A percentile compares a stretch with the other conserved stretches of the same genome.
These are phyloP conservation scores for Apophysomyces variabilis DNA, from an alignment of 371 early-diverging fungal genomes.

Conservation along the genomic window DNA sequence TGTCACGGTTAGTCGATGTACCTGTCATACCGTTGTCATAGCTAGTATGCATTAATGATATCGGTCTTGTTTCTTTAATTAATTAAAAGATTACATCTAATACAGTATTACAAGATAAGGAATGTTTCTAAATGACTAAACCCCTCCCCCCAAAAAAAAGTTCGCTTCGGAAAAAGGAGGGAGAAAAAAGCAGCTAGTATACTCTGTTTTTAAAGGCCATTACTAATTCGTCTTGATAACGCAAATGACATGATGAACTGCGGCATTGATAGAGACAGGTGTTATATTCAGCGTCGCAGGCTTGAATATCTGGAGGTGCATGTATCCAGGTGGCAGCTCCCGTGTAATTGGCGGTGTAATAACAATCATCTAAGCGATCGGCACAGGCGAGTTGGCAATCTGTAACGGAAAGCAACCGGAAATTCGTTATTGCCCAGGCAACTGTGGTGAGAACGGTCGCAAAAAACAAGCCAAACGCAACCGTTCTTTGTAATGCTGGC, in stretches of 20 bases:
- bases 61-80: too few species aligned
- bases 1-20: too few species aligned
- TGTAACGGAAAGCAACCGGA: not conserved
- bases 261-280: not conserved
- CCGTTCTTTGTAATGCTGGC: not conserved
- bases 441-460: not conserved
- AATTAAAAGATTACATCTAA: too few species aligned
- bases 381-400: not conserved
- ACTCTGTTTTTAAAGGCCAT: not conserved
- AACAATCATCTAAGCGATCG: not conserved
- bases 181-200: not conserved
- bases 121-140: too few species aligned
- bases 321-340: not conserved
- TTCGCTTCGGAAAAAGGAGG: too few species aligned
- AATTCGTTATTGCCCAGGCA: not conserved
- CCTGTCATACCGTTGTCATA: too few species aligned
- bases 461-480: not conserved
- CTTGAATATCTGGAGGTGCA: not conserved
- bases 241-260: not conserved
- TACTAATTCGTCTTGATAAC: not conserved
- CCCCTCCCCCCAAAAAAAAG: too few species aligned
- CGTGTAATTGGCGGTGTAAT: constrained; percentile 1
- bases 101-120: too few species aligned
- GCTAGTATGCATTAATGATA: too few species aligned
- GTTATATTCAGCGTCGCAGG: not conserved